These are phyloP conservation scores for Naganishia friedmannii DNA, from an alignment of 768 basidiomycete species.

Conservation along the genomic window DNA sequence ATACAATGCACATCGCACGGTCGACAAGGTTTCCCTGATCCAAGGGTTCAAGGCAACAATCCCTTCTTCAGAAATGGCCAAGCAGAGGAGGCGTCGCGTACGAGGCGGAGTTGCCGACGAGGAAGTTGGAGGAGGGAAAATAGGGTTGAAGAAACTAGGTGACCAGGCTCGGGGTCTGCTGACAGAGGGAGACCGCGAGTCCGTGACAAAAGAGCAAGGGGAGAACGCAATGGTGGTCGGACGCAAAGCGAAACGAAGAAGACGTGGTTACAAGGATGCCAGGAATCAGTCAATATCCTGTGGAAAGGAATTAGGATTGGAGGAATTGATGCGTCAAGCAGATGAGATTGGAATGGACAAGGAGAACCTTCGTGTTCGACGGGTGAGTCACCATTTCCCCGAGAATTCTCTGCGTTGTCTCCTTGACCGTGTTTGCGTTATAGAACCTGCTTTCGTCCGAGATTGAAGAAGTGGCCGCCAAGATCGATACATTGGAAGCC, in stretches of 20 bases:
- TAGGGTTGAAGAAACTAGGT: constrained; percentile 77
- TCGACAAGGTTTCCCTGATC: constrained; percentile 56
- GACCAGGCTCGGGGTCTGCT: constrained; percentile 74
- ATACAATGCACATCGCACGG: constrained; percentile 29
- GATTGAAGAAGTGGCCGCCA: constrained; percentile 80
- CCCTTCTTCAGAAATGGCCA: constrained; percentile 77
- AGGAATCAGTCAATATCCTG: constrained; percentile 58
- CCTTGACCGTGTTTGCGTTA: constrained; percentile 28
- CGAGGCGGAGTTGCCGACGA: constrained; percentile 55
- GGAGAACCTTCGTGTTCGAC: constrained; percentile 82
- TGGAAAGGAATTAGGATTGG: constrained; percentile 62
- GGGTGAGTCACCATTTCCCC: constrained; percentile 59
- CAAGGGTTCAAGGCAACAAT: constrained; percentile 93
- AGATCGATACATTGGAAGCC: constrained; percentile 78
- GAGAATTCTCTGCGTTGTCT: not conserved
- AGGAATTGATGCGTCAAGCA: constrained; percentile 78
- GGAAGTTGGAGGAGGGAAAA: constrained; percentile 61
- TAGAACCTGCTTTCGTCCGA: constrained; percentile 82
- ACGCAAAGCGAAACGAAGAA: constrained; percentile 60
- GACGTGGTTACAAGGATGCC: constrained; percentile 42
- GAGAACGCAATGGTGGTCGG: constrained; percentile 55
- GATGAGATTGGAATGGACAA: constrained; percentile 86
- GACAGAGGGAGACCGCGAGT: constrained; percentile 55
- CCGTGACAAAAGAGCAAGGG: constrained; percentile 13
- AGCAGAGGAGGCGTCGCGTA: constrained; percentile 71